Evolutionary conservation across 768 basidiomycete species (phyloP), one percentile per base, ranked within the genome.

Genomic region (Candolleomyces efflorescens): DNA sequence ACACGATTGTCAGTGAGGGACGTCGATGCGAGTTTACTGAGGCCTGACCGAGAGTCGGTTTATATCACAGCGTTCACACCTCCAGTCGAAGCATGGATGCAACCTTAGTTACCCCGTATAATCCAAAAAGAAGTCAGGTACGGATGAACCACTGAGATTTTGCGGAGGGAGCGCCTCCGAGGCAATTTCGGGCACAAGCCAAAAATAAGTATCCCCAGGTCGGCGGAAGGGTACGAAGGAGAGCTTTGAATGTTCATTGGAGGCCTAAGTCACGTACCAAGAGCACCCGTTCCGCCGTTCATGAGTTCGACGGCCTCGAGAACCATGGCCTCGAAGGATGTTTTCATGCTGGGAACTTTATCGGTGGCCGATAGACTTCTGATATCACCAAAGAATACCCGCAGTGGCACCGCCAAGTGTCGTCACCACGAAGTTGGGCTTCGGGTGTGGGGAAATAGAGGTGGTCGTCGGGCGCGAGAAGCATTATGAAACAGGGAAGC

Each of bases 101-200:
- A n/a, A 15, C 15, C n/a, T 17, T 7, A 26, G 20, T 51, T 51
- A 51, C 49, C 49, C 49, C 49, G 49, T 26, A 51, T 27, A 36
- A 36, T n/a, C 23, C 5, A 20, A 7, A 17, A 36, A 24, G 27
- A 36, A 23, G 26, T 18, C 18, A 51, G 49, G 49, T 5, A 51
- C 49, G 49, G 49, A 36, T 51, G 49, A 51, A 51, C 20, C 27
- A 51, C 49, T 51, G 49, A 51, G 49, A 51, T 51, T 27, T 36
- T 26, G 49, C 49, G 49, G 49, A 51, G n/a, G 13, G 27, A 36
- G 5, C 17, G 18, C 6, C 9, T 43, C 15, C 18, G 9, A 43
- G 15, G 41, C 41, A 17, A 13, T 43, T 43, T 43, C 41, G 18
- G 15, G 15, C 1, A 43, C 17, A 43, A 43, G 6, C 17, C 17